Evolutionary conservation across 768 basidiomycete genomes (phyloP), one percentile per base, ranked within the genome.

Genomic region (Phaffia australis): DNA sequence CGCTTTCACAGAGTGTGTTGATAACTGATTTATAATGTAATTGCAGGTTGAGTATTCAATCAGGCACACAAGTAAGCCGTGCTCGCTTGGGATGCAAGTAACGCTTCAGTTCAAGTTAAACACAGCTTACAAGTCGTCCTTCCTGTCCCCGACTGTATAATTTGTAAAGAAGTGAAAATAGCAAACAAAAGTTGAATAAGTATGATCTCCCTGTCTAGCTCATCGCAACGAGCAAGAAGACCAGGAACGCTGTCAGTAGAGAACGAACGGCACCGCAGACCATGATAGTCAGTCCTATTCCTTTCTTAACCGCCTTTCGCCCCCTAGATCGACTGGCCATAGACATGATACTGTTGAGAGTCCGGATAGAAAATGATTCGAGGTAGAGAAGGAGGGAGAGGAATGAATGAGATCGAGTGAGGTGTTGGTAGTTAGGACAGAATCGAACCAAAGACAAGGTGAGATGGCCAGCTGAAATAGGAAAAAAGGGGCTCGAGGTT

Each of bases 241-340:
- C 35, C 35, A 42, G 35, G 35, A 42, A 42, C 42, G 23, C 16
- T 30, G 61, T 25, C 65, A 25, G 57, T 2, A 49, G 42, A 6
- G 65, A 48, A 83, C 89, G 74, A 70, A 94, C 94, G 0, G 30
- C 21, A 16, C 57, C 94, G 75, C 94, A 91, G 63, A 97, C 94
- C 89, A 92, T 92, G 73, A 97, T 77, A 71, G 94, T 98, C 80
- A 98, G 89, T 79, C 94, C 91, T 62, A 98, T 88, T 75, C 93
- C 94, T 84, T 97, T 97, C 81, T 97, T 98, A 78, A 89, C 90
- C 69, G 75, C 75, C 78, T 97, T 97, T 1, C 78, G 71, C 16
- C 74, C 74, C 60, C 66, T 52, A 42, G 29, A 49, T 18, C 66
- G 54, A 19, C 54, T 46, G 18, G 66, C 61, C 66, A 68, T 68